A percentile compares a stretch with the other conserved stretches of the same genome.
phyloP scores from a whole-genome alignment of 768 basidiomycete species.

The Multifurca ochricompacta region DNA sequence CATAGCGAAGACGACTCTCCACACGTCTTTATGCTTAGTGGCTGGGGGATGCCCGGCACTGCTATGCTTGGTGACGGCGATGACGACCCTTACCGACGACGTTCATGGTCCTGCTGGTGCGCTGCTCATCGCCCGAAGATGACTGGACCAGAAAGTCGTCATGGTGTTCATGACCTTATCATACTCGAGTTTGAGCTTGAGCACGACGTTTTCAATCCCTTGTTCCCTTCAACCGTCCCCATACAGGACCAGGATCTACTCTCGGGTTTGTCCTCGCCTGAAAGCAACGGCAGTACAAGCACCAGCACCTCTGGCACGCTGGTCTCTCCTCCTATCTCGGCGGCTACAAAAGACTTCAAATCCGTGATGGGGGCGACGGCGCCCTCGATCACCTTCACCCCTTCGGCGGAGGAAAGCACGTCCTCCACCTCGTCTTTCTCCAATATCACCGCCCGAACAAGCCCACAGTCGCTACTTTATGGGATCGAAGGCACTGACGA shows the following conservation, averaged over 20 bases:
- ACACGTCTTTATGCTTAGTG: constrained; percentile 63
- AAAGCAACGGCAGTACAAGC: background rate
- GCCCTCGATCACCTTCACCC: constrained; percentile 1
- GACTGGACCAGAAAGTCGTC: background rate
- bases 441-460: background rate
- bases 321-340: constrained; percentile 3
- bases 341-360: background rate
- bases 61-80: constrained; percentile 27
- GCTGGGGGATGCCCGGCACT: constrained; percentile 61
- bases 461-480: constrained; percentile 1
- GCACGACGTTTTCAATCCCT: constrained; percentile 57
- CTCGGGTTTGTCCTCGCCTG: constrained; percentile 26
- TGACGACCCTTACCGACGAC: constrained; percentile 29
- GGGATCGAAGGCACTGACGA: constrained; percentile 25
- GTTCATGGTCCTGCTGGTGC: constrained; percentile 63
- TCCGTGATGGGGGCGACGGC: no score
- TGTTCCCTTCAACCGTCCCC: constrained; percentile 41
- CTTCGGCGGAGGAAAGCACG: no score
- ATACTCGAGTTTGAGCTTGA: constrained; percentile 80
- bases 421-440: background rate
- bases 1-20: constrained; percentile 42
- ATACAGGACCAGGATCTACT: constrained; percentile 3
- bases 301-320: constrained; percentile 7
- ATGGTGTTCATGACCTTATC: constrained; percentile 35
- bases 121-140: constrained; percentile 48